Conservation (phyloP, 2,329 filamentous ascomycete genomes). For the Ilyonectria robusta region DNA sequence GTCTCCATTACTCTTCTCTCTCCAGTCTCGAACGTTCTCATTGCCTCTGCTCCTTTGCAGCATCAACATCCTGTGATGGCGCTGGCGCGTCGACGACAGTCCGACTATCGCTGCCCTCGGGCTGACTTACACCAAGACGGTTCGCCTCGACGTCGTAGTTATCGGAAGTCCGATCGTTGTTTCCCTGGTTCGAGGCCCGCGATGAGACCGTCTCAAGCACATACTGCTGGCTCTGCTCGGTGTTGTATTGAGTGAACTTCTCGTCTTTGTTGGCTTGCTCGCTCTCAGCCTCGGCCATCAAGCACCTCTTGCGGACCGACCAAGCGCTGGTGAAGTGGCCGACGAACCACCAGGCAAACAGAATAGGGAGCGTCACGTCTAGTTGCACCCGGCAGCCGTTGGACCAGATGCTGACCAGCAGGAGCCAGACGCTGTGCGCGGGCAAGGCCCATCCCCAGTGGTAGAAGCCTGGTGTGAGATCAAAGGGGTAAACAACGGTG, state of each 20-base stretch:
- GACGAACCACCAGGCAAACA: constrained; percentile 57
- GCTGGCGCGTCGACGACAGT: background rate
- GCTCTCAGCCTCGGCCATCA: constrained; percentile 12
- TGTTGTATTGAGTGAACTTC: background rate
- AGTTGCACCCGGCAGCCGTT: constrained; percentile 56
- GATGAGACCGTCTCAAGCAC: background rate
- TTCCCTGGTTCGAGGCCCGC: background rate
- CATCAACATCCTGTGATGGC: no score
- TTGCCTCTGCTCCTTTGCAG: no score
- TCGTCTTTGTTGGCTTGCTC: background rate
- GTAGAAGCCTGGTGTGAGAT: constrained; percentile 57
- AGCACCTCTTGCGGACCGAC: constrained; percentile 42
- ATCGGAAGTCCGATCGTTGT: background rate
- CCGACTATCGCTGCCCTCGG: background rate
- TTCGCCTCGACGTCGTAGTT: background rate
- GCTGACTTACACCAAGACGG: background rate
- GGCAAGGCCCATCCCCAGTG: constrained; percentile 46
- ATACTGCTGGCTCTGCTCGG: background rate
- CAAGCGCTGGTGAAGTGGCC: constrained; percentile 42
- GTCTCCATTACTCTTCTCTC: no score
- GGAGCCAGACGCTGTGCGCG: constrained; percentile 45
- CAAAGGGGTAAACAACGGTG: constrained; percentile 54
- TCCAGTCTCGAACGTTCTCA: no score
- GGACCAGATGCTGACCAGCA: constrained; percentile 58
- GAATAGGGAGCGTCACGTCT: constrained; percentile 54